phyloP scores from a whole-genome alignment of 495 filamentous ascomycete species.

The Annulohypoxylon nitens region DNA sequence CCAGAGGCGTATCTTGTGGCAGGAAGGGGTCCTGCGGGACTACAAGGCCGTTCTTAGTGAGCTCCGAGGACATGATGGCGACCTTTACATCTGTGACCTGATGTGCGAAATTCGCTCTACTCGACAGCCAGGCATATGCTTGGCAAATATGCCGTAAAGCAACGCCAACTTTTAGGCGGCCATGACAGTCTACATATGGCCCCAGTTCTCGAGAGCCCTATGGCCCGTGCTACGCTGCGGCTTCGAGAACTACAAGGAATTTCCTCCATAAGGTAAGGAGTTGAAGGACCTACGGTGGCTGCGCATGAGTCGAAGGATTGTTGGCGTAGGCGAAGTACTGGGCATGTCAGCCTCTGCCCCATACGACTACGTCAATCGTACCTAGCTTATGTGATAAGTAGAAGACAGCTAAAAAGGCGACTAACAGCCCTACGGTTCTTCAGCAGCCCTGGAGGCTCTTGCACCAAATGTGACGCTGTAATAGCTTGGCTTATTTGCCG shows the following conservation, averaged over 20 bases:
- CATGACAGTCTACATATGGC: conserved; percentile 35
- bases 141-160: conserved; percentile 12
- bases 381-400: not conserved
- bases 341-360: conserved; percentile 6
- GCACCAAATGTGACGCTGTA: conserved; percentile 17
- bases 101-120: conserved; percentile 5
- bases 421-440: conserved; percentile 18
- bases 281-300: conserved; percentile 41
- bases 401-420: not conserved
- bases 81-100: conserved; percentile 10
- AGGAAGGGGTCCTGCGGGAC: conserved; percentile 53
- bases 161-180: not conserved
- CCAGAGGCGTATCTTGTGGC: conserved; percentile 38
- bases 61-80: conserved; percentile 10
- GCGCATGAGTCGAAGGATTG: conserved; percentile 37
- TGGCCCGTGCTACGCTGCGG: conserved; percentile 31
- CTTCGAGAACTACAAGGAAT: conserved; percentile 11
- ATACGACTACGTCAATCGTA: not conserved
- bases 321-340: conserved; percentile 14
- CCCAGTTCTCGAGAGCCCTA: conserved; percentile 4
- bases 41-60: not conserved
- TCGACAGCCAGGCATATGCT: conserved; percentile 1
- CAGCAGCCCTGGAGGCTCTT: conserved; percentile 28
- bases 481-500: conserved; percentile 35
- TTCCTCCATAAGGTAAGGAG: conserved; percentile 18